Evolutionary conservation across 805 yeast species (phyloP).

Genomic region (Schwanniomyces yamadae): DNA sequence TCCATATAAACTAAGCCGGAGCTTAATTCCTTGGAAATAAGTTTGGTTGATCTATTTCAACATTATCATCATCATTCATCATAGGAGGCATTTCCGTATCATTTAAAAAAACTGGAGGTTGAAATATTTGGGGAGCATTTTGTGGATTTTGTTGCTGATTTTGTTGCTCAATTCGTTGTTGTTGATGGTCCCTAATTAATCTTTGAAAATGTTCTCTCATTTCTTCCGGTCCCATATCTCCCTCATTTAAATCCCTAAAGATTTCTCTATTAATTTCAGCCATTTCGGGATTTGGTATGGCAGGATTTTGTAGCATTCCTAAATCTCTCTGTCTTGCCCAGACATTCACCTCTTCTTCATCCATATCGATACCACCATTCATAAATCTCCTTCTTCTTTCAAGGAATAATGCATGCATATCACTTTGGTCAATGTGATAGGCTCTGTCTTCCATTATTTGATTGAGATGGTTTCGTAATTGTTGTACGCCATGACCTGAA

Average conservation of each 20-base stretch:
- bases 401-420: constrained; percentile 27
- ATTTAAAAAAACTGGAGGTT: constrained; percentile 41
- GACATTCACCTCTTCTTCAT: constrained; percentile 22
- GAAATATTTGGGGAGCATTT: constrained; percentile 42
- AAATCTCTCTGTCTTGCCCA: constrained; percentile 32
- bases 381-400: constrained; percentile 27
- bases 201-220: constrained; percentile 34
- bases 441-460: constrained; percentile 37
- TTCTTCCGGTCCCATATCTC: constrained; percentile 30
- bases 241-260: constrained; percentile 28
- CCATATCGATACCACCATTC: constrained; percentile 18
- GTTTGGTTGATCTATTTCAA: constrained; percentile 31
- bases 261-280: constrained; percentile 30
- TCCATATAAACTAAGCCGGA: too few relatives aligned
- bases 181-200: constrained; percentile 27
- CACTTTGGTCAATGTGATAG: constrained; percentile 32
- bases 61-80: constrained; percentile 31
- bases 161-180: constrained; percentile 17
- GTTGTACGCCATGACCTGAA: constrained; percentile 83
- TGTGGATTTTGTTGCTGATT: constrained; percentile 6
- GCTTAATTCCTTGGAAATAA: constrained; percentile 16
- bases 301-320: constrained; percentile 20
- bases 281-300: constrained; percentile 18
- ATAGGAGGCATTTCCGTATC: constrained; percentile 21
- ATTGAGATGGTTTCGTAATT: constrained; percentile 68